Conservation (phyloP, 2,329 filamentous ascomycete genomes). For the Aspergillus sp. region DNA sequence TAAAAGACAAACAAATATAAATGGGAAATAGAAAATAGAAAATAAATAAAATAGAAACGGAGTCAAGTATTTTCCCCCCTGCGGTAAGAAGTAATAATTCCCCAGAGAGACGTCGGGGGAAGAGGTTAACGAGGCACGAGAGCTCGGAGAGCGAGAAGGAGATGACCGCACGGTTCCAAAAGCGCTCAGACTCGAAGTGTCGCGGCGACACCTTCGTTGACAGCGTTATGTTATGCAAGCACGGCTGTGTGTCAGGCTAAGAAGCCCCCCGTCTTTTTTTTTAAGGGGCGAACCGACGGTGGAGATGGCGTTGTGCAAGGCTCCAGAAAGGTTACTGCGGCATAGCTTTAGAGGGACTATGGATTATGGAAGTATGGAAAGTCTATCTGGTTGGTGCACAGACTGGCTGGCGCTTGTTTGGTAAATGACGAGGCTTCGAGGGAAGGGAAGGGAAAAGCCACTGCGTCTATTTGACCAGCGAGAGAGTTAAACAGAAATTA, state of each 20-base stretch:
- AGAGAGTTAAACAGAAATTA: too few relatives aligned
- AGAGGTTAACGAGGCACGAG: slow-evolving; percentile 7
- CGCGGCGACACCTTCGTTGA: slow-evolving; percentile 25
- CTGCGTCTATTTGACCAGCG: not conserved
- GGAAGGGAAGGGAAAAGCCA: too few relatives aligned
- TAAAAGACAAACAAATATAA: not conserved
- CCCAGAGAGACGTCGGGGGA: slow-evolving; percentile 7
- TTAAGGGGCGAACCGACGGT: slow-evolving; percentile 22
- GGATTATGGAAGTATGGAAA: slow-evolving; percentile 14
- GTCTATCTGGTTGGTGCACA: slow-evolving; percentile 14
- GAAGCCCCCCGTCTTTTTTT: slow-evolving; percentile 18
- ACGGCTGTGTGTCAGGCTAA: slow-evolving; percentile 29
- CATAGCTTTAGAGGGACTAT: slow-evolving; percentile 13
- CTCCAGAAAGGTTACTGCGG: slow-evolving; percentile 18
- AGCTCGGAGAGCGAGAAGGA: not conserved
- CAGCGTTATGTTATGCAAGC: slow-evolving; percentile 29
- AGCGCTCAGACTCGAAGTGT: slow-evolving; percentile 20
- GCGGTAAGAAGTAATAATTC: not conserved
- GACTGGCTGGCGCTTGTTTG: slow-evolving; percentile 1
- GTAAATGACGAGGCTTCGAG: not conserved
- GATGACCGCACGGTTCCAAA: slow-evolving; percentile 20
- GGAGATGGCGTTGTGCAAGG: slow-evolving; percentile 22
- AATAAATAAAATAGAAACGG: not conserved
- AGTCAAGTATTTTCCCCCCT: not conserved
- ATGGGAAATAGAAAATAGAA: not conserved